Conservation (phyloP, 2,329 filamentous ascomycete species). For the Stachybotrys elegans region DNA sequence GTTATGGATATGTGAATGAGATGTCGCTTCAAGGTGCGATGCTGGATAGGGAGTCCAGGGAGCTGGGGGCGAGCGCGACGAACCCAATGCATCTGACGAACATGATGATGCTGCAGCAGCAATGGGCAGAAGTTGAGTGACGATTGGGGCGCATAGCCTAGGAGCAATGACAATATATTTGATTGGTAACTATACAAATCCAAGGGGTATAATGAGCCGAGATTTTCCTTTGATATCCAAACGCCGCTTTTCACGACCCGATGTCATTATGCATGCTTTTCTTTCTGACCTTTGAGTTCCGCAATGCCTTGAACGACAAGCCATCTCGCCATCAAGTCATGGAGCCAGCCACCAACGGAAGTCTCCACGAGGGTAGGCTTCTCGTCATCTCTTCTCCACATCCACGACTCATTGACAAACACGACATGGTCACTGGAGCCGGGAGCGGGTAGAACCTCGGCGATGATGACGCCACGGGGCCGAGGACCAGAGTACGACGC, state of each 20-base stretch:
- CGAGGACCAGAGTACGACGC: conserved; percentile 15
- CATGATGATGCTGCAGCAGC: conserved; percentile 23
- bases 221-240: too few relatives aligned
- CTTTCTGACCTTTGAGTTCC: conserved; percentile 1
- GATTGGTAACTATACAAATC: too few relatives aligned
- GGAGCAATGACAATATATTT: too few relatives aligned
- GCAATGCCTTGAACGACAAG: conserved; percentile 18
- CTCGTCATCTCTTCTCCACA: conserved; percentile 26
- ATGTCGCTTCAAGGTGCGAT: conserved; percentile 21
- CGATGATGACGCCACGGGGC: conserved; percentile 18
- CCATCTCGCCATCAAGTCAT: conserved; percentile 21
- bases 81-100: conserved; percentile 9
- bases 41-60: conserved; percentile 23
- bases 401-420: conserved; percentile 34
- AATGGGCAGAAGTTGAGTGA: conserved; percentile 30
- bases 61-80: conserved; percentile 10
- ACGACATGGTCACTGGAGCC: conserved; percentile 10
- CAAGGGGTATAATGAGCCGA: too few relatives aligned
- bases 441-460: conserved; percentile 13
- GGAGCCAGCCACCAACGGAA: conserved; percentile 22
- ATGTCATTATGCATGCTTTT: too few relatives aligned
- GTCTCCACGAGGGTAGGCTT: conserved; percentile 23
- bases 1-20: conserved; percentile 25
- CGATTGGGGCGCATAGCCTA: too few relatives aligned
- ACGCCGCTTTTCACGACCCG: too few relatives aligned